These are phyloP conservation scores for Microdochium paspali DNA, from an alignment of 2,329 filamentous ascomycete genomes.

Conservation along the genomic window DNA sequence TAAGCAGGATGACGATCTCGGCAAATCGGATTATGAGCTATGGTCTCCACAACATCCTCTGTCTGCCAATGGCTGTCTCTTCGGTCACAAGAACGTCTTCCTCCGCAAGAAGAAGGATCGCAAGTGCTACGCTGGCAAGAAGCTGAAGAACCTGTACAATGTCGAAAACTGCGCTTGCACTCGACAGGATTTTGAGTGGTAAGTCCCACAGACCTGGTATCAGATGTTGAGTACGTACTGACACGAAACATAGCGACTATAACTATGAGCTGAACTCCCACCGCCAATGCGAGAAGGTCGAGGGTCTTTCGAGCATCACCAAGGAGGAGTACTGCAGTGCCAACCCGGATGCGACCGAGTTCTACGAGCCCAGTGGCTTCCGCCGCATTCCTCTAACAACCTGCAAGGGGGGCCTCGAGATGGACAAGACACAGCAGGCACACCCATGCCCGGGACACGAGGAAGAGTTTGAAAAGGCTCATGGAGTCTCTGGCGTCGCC, in stretches of 20 bases:
- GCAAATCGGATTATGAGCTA: slow-evolving; percentile 64
- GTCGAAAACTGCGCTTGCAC: slow-evolving; percentile 77
- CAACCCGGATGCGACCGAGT: slow-evolving; percentile 64
- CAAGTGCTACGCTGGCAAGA: slow-evolving; percentile 73
- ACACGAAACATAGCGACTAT: slow-evolving; percentile 58
- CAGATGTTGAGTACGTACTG: slow-evolving; percentile 9
- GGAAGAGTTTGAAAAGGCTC: slow-evolving; percentile 66
- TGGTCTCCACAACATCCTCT: slow-evolving; percentile 84
- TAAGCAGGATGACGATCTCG: slow-evolving; percentile 49
- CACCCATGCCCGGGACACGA: slow-evolving; percentile 70
- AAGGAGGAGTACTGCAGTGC: slow-evolving; percentile 40
- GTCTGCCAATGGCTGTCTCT: slow-evolving; percentile 72
- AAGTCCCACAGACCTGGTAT: slow-evolving; percentile 22
- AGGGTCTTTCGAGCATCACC: slow-evolving; percentile 54
- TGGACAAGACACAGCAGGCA: slow-evolving; percentile 56
- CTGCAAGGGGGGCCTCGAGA: slow-evolving; percentile 65
- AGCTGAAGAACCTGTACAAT: slow-evolving; percentile 60
- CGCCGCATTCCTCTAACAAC: slow-evolving; percentile 84
- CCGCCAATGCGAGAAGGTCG: slow-evolving; percentile 68
- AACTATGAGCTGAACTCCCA: slow-evolving; percentile 79
- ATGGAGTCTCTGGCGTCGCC: slow-evolving; percentile 58
- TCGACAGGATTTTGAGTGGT: slow-evolving; percentile 88
- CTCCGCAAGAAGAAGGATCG: slow-evolving; percentile 77
- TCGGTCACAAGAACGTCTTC: slow-evolving; percentile 84
- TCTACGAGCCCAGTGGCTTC: slow-evolving; percentile 79